These are phyloP conservation scores for Tubosaeta sp. DNA, from an alignment of 768 basidiomycete species.

Conservation along the genomic window DNA sequence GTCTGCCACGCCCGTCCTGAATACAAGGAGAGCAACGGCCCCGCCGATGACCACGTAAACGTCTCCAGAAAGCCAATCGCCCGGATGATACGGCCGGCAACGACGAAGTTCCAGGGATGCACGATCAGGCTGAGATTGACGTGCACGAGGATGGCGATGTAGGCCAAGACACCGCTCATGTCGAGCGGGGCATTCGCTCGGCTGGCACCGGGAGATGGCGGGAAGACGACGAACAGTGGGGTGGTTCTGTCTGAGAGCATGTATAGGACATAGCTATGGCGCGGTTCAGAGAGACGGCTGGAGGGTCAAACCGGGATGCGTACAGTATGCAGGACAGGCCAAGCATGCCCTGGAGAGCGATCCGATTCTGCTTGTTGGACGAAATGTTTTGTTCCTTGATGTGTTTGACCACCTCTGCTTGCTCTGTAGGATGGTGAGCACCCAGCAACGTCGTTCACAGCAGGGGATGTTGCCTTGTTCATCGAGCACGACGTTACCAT, in stretches of 20 bases:
- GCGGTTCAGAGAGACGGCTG: slow-evolving; percentile 3
- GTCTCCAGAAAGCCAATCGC: slow-evolving; percentile 29
- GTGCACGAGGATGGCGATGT: slow-evolving; percentile 49
- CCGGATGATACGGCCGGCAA: slow-evolving; percentile 24
- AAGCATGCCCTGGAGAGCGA: slow-evolving; percentile 40
- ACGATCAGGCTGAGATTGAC: slow-evolving; percentile 44
- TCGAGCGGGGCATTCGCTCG: slow-evolving; percentile 35
- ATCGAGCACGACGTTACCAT: slow-evolving; percentile 38
- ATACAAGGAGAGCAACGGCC: slow-evolving; percentile 47
- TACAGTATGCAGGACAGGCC: slow-evolving; percentile 46
- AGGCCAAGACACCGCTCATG: slow-evolving; percentile 40
- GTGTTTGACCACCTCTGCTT: slow-evolving; percentile 51
- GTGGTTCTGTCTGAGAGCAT: slow-evolving; percentile 41
- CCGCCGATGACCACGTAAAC: slow-evolving; percentile 41
- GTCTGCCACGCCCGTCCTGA: slow-evolving; percentile 50
- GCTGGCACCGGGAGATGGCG: slow-evolving; percentile 17
- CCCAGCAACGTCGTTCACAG: background rate
- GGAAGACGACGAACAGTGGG: slow-evolving; percentile 46
- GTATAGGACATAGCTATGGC: slow-evolving; percentile 45
- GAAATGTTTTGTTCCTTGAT: slow-evolving; percentile 43
- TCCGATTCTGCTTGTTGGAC: slow-evolving; percentile 39
- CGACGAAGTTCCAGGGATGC: slow-evolving; percentile 33
- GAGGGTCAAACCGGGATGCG: slow-evolving; percentile 14
- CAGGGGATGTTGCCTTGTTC: slow-evolving; percentile 43
- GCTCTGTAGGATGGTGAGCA: slow-evolving; percentile 40